Conservation (phyloP, 2,329 filamentous ascomycete genomes). For the Apiospora sp. region DNA sequence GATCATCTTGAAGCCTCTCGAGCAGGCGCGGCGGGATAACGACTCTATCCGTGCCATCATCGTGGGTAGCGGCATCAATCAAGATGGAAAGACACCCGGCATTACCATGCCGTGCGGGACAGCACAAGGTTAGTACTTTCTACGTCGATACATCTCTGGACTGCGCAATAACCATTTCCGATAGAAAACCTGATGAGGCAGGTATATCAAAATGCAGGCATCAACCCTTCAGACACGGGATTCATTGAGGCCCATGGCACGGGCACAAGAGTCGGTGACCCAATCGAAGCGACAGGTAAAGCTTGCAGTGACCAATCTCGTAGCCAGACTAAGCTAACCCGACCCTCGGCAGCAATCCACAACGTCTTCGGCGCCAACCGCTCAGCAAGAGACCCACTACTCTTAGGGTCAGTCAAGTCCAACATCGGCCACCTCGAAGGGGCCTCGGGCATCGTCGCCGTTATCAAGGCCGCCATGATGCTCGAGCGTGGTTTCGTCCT, state of each 20-base stretch:
- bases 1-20: conserved; percentile 64
- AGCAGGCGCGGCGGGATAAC: conserved; percentile 61
- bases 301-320: conserved; percentile 28
- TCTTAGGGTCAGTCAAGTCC: conserved; percentile 58
- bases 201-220: conserved; percentile 35
- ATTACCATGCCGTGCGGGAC: conserved; percentile 63
- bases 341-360: conserved; percentile 40
- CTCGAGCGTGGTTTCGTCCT: conserved; percentile 53
- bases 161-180: not conserved
- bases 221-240: conserved; percentile 33
- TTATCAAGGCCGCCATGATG: conserved; percentile 61
- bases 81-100: conserved; percentile 62
- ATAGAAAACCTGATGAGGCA: conserved; percentile 35
- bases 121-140: conserved; percentile 51
- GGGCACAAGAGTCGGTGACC: conserved; percentile 59
- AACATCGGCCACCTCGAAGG: conserved; percentile 62
- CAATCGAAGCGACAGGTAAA: conserved; percentile 57
- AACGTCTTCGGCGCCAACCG: conserved; percentile 51
- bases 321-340: not conserved
- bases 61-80: conserved; percentile 58
- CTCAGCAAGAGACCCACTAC: conserved; percentile 51
- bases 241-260: conserved; percentile 57
- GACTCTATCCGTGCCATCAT: conserved; percentile 63
- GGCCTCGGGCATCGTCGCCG: conserved; percentile 57
- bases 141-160: not conserved